These are phyloP conservation scores for Tetrapisispora arboricola DNA, from an alignment of 805 yeast species.

Conservation along the genomic window DNA sequence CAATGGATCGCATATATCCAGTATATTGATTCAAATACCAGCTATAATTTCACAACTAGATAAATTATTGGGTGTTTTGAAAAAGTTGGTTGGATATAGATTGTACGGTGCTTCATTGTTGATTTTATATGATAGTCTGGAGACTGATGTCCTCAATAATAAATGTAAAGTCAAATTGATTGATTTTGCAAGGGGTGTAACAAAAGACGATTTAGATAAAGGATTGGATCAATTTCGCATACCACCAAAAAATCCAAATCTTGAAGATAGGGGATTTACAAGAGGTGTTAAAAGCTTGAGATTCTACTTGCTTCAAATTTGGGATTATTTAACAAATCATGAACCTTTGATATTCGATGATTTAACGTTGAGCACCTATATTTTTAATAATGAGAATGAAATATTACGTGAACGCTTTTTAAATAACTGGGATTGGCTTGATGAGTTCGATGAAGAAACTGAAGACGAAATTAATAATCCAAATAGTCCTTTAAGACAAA, in stretches of 20 bases:
- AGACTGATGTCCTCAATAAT: conserved; percentile 11
- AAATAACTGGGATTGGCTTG: conserved; percentile 31
- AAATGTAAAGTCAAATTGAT: conserved; percentile 56
- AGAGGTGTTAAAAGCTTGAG: conserved; percentile 69
- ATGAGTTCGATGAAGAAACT: conserved; percentile 29
- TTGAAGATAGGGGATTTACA: conserved; percentile 73
- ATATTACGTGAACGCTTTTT: conserved; percentile 17
- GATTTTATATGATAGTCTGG: conserved; percentile 73
- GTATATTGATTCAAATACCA: conserved; percentile 61
- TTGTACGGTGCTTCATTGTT: conserved; percentile 85
- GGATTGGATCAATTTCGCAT: conserved; percentile 37
- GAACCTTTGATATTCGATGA: conserved; percentile 21
- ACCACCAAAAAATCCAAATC: conserved; percentile 58
- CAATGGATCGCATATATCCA: conserved; percentile 51
- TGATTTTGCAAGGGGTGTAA: conserved; percentile 91
- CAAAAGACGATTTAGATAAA: conserved; percentile 41
- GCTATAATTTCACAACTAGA: conserved; percentile 48
- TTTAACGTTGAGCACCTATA: conserved; percentile 13
- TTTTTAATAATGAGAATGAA: conserved; percentile 13
- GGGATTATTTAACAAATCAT: conserved; percentile 41
- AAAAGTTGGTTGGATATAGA: conserved; percentile 59
- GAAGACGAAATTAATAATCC: conserved; percentile 26
- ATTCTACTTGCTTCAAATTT: conserved; percentile 55
- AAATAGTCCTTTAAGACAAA: conserved; percentile 22
- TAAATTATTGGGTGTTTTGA: conserved; percentile 47